Percentiles rank a stretch among this genome's conserved stretches.
These are phyloP conservation scores for Botrytis aclada DNA, from an alignment of 2,329 filamentous ascomycete genomes.

Conservation along the genomic window DNA sequence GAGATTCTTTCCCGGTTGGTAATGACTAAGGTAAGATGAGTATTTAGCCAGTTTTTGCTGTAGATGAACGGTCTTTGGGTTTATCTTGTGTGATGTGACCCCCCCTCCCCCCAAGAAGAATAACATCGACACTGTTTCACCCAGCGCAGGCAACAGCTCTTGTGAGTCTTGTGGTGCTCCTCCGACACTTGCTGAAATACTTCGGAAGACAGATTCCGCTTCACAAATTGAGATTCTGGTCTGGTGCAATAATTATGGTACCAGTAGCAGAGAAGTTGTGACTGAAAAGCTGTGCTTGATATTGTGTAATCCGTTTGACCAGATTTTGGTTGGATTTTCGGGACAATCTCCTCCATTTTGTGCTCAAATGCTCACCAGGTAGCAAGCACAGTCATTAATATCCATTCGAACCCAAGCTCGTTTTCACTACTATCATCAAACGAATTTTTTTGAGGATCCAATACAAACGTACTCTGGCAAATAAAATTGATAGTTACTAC, in stretches of 20 bases:
- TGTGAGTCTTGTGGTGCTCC: not conserved
- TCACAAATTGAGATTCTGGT: not conserved
- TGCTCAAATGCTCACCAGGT: slow-evolving; percentile 23
- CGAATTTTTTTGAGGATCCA: slow-evolving; percentile 38
- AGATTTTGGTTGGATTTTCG: slow-evolving; percentile 38
- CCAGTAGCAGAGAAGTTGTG: slow-evolving; percentile 1
- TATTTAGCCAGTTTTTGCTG: slow-evolving; percentile 14
- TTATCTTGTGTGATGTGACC: slow-evolving; percentile 10
- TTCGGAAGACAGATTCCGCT: not conserved
- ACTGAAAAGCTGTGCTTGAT: slow-evolving; percentile 35
- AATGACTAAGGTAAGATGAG: not conserved
- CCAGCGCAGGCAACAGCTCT: not conserved
- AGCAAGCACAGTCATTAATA: slow-evolving; percentile 40
- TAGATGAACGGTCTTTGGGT: slow-evolving; percentile 16
- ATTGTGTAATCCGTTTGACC: slow-evolving; percentile 36
- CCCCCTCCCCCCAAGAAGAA: slow-evolving; percentile 14
- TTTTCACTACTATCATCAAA: slow-evolving; percentile 39
- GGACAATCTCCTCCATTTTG: slow-evolving; percentile 38
- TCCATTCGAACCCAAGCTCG: slow-evolving; percentile 43
- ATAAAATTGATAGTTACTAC: slow-evolving; percentile 42
- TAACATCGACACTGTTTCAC: not conserved
- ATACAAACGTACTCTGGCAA: slow-evolving; percentile 35
- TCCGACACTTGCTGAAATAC: not conserved
- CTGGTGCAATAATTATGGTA: not conserved
- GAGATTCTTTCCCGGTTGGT: slow-evolving; percentile 13